Evolutionary conservation across 164 flowering plant species (phyloP).

Genomic region (Aristolochia fimbriata): DNA sequence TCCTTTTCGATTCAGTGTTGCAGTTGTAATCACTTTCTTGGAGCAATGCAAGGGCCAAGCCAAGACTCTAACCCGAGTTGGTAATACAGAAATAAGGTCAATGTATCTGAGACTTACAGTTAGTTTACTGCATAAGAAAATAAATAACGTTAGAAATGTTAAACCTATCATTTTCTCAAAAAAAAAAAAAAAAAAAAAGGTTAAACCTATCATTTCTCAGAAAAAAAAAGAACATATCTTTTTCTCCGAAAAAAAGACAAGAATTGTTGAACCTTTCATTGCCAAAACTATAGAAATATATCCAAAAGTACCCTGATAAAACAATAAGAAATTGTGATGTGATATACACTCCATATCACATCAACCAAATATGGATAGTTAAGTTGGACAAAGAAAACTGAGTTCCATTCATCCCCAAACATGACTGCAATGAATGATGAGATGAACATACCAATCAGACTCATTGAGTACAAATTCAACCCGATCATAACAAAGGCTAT

Average conservation of each 20-base stretch:
- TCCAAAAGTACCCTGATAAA: too few species aligned
- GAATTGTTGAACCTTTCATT: too few species aligned
- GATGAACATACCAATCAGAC: constrained; percentile 52
- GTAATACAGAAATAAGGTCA: constrained; percentile 61
- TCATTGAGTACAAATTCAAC: constrained; percentile 71
- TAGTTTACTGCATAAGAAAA: constrained; percentile 51
- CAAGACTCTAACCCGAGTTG: constrained; percentile 54
- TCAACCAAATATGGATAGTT: neutral
- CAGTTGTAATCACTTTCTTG: constrained; percentile 17
- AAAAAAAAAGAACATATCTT: neutral
- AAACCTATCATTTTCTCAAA: neutral
- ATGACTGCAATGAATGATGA: neutral
- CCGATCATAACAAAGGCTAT: constrained; percentile 78
- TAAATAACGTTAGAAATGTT: neutral
- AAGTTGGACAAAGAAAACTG: neutral
- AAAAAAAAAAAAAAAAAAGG: neutral
- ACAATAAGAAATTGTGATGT: too few species aligned
- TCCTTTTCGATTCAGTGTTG: constrained; percentile 26
- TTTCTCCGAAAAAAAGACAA: neutral
- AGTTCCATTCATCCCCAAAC: too few species aligned
- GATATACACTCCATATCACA: too few species aligned
- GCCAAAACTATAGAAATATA: neutral
- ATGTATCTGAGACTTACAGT: constrained; percentile 69
- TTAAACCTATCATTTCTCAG: neutral
- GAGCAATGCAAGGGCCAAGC: constrained; percentile 61